These are phyloP conservation scores for Poteriospumella lacustris DNA, from an alignment of 108 stramenopile genomes.

Conservation along the genomic window DNA sequence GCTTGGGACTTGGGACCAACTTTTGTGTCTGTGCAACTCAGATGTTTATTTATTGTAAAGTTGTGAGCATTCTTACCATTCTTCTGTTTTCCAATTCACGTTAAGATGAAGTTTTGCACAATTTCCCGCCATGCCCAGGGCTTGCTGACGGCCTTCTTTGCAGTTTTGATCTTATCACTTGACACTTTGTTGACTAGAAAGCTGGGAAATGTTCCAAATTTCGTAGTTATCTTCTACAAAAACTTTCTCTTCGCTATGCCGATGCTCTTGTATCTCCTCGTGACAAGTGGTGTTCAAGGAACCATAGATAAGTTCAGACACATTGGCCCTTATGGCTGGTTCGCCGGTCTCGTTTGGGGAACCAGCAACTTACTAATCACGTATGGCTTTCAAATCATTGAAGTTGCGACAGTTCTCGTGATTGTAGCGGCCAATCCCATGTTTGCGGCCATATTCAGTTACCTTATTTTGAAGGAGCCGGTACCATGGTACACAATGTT, in stretches of 20 bases:
- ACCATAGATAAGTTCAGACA: not conserved
- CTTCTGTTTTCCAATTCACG: too few species aligned
- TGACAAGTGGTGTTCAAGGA: not conserved
- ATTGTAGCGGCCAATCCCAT: not conserved
- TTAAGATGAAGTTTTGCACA: too few species aligned
- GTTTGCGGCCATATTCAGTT: conserved; percentile 20
- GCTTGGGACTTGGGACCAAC: too few species aligned
- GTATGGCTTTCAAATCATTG: not conserved
- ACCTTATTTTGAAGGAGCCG: not conserved
- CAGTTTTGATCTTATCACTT: not conserved
- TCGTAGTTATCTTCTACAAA: not conserved
- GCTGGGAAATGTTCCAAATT: not conserved
- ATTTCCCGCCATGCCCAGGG: too few species aligned
- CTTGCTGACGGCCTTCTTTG: too few species aligned
- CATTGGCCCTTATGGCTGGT: not conserved
- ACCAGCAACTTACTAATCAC: not conserved
- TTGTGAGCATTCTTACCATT: too few species aligned
- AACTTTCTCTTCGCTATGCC: not conserved
- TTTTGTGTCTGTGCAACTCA: too few species aligned
- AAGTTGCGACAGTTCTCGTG: conserved; percentile 6
- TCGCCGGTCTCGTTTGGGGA: not conserved
- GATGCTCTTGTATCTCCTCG: not conserved
- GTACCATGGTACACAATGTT: not conserved
- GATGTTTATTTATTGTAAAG: too few species aligned
- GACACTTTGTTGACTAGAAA: not conserved